Base-by-base conservation (phyloP, 176 grass and related monocot genomes). In the Phyllostachys edulis region DNA sequence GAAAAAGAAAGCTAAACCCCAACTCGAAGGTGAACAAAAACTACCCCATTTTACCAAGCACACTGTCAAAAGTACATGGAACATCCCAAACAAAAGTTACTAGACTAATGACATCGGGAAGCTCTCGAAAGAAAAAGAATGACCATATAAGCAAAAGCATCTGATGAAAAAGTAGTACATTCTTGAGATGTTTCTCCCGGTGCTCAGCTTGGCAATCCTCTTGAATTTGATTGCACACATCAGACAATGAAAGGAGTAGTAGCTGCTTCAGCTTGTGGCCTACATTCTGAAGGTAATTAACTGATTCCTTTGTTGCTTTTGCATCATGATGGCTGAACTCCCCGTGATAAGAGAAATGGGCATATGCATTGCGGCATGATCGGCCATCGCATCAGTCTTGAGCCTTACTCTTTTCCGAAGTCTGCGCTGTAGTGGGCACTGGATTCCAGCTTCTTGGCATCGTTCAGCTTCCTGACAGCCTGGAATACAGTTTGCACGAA, bases 391-490 rank as follows among this genome's bases (percentile, higher is more conserved):
- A 89, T 75, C 77, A 37, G 39, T 23, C 55, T 26, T 32, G 7
- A 3, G 27, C 38, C 26, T 83, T 85, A 98, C 79, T 98, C 93
- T 74, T 98, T 98, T 12, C 92, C 93, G 4, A 98, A 98, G 77
- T 98, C 93, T 60, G 93, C 93, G 23, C 87, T 95, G 92, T 92
- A 98, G 86, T 95, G 91, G 0, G 93, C 96, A 69, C 87, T 98
- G 20, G 96, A 98, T 71, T 98, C 96, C 23, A 98, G 75, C 72
- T 98, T 98, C 87, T 98, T 98, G 37, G 96, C 93, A 44, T 98
- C 96, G 44, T 93, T 98, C 75, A 98, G 67, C 54, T 98, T 98
- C 47, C 95, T 91, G 38, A 98, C 92, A 42, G 95, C 93, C 95
- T 98, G 83, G 75, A 85, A 76, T 9, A 17, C 56, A 76, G 61